Evolutionary conservation across 306 rosid species (phyloP).

Genomic region (Psophocarpus tetragonolobus): DNA sequence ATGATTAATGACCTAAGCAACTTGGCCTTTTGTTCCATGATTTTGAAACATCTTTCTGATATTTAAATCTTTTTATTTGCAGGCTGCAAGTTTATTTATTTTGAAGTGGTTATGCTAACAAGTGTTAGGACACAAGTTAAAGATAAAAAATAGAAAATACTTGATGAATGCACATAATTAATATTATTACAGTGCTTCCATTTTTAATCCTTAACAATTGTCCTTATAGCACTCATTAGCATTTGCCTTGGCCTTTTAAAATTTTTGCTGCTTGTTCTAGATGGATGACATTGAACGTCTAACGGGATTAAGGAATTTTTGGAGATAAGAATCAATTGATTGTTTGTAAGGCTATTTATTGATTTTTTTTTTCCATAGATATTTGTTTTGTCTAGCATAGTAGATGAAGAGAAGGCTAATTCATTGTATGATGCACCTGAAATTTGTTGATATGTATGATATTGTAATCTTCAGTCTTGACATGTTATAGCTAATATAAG

Average conservation of each 20-base stretch:
- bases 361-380: conserved; percentile 7
- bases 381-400: not conserved
- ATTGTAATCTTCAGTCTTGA: conserved; percentile 33
- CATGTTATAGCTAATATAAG: conserved; percentile 20
- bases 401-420: conserved; percentile 12
- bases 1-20: conserved; percentile 10
- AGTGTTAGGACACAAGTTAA: not conserved
- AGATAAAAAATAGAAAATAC: not conserved
- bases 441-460: conserved; percentile 37
- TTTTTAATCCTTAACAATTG: not conserved
- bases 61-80: conserved; percentile 15
- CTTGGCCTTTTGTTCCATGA: not conserved
- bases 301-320: conserved; percentile 32
- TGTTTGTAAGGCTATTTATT: conserved; percentile 43
- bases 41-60: not conserved
- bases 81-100: conserved; percentile 33
- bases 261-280: conserved; percentile 26
- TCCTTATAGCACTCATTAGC: not conserved
- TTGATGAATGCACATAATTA: not conserved
- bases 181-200: not conserved
- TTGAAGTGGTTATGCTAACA: conserved; percentile 4
- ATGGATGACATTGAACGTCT: conserved; percentile 15
- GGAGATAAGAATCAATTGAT: not conserved
- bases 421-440: conserved; percentile 27
- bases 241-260: not conserved